Evolutionary conservation across 163 green algal genomes (phyloP).

Genomic region (Scenedesmus sp.): DNA sequence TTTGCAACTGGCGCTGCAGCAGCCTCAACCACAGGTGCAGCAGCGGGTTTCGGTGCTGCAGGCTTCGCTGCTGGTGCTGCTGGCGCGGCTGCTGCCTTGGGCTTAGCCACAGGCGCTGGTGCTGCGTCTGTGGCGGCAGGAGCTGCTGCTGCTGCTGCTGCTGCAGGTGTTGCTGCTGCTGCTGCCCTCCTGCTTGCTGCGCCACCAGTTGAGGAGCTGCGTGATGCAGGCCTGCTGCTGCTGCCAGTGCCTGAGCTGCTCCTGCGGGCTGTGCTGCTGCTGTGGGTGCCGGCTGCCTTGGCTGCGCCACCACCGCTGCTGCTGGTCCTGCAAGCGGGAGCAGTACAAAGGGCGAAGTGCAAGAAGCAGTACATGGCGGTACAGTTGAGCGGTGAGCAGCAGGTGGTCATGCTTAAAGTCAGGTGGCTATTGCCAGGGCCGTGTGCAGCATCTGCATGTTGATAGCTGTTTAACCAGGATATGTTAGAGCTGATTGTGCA

Average conservation of each 20-base stretch:
- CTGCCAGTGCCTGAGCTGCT: background rate
- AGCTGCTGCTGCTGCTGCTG: background rate
- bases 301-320: background rate
- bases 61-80: constrained; percentile 48
- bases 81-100: background rate
- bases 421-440: background rate
- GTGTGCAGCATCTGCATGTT: background rate
- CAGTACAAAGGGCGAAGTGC: background rate
- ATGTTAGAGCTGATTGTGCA: background rate
- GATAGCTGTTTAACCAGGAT: background rate
- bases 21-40: constrained; percentile 4
- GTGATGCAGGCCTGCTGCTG: background rate
- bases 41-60: constrained; percentile 59
- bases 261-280: background rate
- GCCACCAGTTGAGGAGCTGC: background rate
- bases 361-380: background rate
- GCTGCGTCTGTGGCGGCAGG: background rate
- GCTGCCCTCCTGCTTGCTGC: constrained; percentile 3
- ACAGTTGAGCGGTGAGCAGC: background rate
- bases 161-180: background rate
- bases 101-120: background rate
- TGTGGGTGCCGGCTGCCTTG: background rate
- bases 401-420: background rate
- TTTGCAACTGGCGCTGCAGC: background rate
- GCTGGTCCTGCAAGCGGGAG: background rate